phyloP scores from a whole-genome alignment of 2,329 filamentous ascomycete species.

The Pezicula rhizophila region DNA sequence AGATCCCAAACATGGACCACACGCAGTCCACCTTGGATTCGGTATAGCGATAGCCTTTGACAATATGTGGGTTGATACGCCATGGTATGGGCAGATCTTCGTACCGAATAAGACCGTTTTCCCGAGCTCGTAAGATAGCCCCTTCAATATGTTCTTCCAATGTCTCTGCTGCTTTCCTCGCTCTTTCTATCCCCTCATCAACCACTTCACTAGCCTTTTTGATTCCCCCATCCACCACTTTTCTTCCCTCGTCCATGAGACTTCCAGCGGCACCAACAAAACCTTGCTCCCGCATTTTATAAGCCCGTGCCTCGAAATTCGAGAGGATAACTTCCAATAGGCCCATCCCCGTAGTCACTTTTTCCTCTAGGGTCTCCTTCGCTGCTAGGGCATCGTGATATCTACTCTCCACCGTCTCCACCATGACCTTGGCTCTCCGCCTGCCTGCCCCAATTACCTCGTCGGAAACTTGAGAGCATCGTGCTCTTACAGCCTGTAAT shows the following conservation, averaged over 20 bases:
- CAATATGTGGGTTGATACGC: constrained; percentile 92
- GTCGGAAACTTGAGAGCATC: constrained; percentile 84
- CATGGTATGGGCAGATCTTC: constrained; percentile 87
- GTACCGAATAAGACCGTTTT: constrained; percentile 80
- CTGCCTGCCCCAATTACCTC: constrained; percentile 84
- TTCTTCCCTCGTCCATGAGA: constrained; percentile 71
- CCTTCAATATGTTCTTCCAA: constrained; percentile 79
- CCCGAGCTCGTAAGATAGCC: constrained; percentile 68
- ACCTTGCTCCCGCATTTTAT: constrained; percentile 73
- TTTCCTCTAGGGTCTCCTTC: constrained; percentile 84
- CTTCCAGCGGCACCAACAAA: constrained; percentile 66
- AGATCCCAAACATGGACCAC: constrained; percentile 73
- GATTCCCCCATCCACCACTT: constrained; percentile 74
- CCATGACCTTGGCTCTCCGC: constrained; percentile 77
- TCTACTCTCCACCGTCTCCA: constrained; percentile 82
- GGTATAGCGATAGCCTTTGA: constrained; percentile 85
- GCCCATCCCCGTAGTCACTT: constrained; percentile 80
- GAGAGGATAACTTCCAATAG: constrained; percentile 79
- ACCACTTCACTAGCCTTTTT: constrained; percentile 69
- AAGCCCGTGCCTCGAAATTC: constrained; percentile 77
- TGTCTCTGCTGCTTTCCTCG: constrained; percentile 73
- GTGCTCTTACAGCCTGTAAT: constrained; percentile 76
- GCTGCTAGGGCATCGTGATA: constrained; percentile 83
- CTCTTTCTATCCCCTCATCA: constrained; percentile 75
- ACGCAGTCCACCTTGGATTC: constrained; percentile 88